These are phyloP conservation scores for Carpinus fangiana DNA, from an alignment of 306 rosid genomes.

Conservation along the genomic window DNA sequence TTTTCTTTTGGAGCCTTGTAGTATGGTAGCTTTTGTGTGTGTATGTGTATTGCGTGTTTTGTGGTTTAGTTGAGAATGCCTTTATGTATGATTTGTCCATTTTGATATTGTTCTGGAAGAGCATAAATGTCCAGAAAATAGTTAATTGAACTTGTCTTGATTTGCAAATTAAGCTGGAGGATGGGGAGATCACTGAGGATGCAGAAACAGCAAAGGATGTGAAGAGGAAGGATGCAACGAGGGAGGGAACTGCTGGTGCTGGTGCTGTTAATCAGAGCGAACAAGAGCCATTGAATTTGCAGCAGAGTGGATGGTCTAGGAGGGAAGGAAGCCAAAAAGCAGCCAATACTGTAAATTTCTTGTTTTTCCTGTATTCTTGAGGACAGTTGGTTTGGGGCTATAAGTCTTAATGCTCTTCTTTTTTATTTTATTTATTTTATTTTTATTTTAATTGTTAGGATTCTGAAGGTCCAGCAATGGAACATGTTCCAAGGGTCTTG, in stretches of 20 bases:
- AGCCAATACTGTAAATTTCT: conserved; percentile 46
- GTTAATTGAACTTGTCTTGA: conserved; percentile 10
- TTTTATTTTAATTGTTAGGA: conserved; percentile 41
- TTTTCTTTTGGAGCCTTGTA: too few relatives aligned
- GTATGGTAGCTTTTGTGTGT: neutral
- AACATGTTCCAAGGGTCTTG: conserved; percentile 78
- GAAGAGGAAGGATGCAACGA: conserved; percentile 33
- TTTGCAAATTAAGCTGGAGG: conserved; percentile 64
- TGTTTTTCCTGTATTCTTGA: conserved; percentile 5
- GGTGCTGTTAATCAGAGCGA: conserved; percentile 31
- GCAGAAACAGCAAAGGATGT: conserved; percentile 47
- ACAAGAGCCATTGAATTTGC: conserved; percentile 39
- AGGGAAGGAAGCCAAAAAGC: conserved; percentile 59
- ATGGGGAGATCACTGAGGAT: conserved; percentile 67
- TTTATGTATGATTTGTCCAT: neutral
- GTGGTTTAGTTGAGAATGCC: neutral
- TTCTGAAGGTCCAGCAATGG: conserved; percentile 57
- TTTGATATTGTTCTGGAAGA: neutral
- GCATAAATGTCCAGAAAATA: neutral
- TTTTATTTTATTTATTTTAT: neutral
- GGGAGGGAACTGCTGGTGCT: conserved; percentile 36
- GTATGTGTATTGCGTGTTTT: neutral
- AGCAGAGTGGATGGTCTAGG: conserved; percentile 55
- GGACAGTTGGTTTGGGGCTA: conserved; percentile 12
- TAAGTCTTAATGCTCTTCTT: conserved; percentile 18